These are phyloP conservation scores for Lasiosphaeria miniovina DNA, from an alignment of 495 filamentous ascomycete species.

Conservation along the genomic window DNA sequence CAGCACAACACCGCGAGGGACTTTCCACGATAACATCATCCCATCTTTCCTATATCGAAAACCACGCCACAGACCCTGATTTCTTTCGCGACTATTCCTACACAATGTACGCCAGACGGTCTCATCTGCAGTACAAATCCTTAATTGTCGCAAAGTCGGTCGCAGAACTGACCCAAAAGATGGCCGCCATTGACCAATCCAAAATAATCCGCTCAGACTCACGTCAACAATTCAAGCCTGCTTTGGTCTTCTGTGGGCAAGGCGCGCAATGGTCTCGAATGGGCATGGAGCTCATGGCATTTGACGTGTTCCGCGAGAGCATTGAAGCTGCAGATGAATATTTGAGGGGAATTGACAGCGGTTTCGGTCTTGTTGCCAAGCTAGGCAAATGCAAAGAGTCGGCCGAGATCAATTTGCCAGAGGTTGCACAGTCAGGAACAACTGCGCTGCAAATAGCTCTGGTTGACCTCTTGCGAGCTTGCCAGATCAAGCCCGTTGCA, in stretches of 20 bases:
- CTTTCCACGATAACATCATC: slow-evolving; percentile 18
- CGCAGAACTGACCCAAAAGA: slow-evolving; percentile 14
- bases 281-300: slow-evolving; percentile 35
- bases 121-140: slow-evolving; percentile 23
- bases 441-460: slow-evolving; percentile 52
- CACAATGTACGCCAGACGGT: slow-evolving; percentile 25
- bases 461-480: slow-evolving; percentile 49
- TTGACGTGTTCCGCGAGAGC: slow-evolving; percentile 19
- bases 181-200: slow-evolving; percentile 2
- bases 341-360: slow-evolving; percentile 8
- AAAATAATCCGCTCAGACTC: slow-evolving; percentile 11
- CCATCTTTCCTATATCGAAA: slow-evolving; percentile 19
- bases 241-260: slow-evolving; percentile 22
- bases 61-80: background rate
- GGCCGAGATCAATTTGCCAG: slow-evolving; percentile 21
- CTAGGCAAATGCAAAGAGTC: slow-evolving; percentile 2
- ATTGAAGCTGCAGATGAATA: slow-evolving; percentile 22
- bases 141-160: slow-evolving; percentile 20
- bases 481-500: slow-evolving; percentile 41
- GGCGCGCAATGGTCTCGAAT: slow-evolving; percentile 43
- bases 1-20: slow-evolving; percentile 24
- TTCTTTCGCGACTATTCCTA: slow-evolving; percentile 26
- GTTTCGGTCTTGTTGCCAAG: slow-evolving; percentile 5
- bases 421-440: slow-evolving; percentile 38
- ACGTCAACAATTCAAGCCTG: background rate